Percentiles rank a stretch among this genome's conserved stretches.
Evolutionary conservation across 257 asterid species (phyloP).

Genomic region (Scutellaria galericulata): DNA sequence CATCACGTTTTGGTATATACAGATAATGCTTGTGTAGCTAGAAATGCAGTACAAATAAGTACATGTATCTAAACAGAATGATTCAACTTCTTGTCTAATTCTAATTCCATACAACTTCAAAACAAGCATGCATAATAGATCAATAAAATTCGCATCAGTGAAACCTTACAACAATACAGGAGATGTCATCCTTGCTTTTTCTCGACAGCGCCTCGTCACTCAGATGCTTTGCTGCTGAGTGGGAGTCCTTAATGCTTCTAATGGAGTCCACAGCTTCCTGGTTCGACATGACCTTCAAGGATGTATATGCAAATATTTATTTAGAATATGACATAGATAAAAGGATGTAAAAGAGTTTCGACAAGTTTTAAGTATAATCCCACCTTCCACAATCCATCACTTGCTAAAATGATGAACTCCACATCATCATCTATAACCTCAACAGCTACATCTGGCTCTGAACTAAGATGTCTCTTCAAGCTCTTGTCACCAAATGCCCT

Average conservation of each 20-base stretch:
- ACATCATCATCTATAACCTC: constrained; percentile 68
- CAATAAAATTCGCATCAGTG: constrained; percentile 36
- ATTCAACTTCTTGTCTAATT: background rate
- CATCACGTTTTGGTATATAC: too few relatives aligned
- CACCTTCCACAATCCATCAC: constrained; percentile 96
- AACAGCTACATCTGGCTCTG: constrained; percentile 72
- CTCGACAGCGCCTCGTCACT: constrained; percentile 62
- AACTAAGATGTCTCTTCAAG: constrained; percentile 82
- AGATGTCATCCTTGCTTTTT: constrained; percentile 89
- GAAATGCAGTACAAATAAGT: background rate
- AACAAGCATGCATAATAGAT: constrained; percentile 20
- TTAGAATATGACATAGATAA: background rate
- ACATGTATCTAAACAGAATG: constrained; percentile 2
- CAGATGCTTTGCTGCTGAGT: constrained; percentile 77
- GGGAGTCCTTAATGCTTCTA: constrained; percentile 64
- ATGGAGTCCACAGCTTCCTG: constrained; percentile 84
- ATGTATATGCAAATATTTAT: background rate
- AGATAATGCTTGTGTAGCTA: background rate
- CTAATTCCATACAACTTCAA: background rate
- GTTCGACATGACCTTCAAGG: constrained; percentile 75
- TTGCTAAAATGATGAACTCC: constrained; percentile 77
- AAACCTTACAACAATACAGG: constrained; percentile 89
- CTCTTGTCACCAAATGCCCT: constrained; percentile 97
- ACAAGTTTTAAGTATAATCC: background rate
- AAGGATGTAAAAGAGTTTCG: background rate